phyloP scores from a whole-genome alignment of 257 asterid genomes.

The Mitragyna speciosa region DNA sequence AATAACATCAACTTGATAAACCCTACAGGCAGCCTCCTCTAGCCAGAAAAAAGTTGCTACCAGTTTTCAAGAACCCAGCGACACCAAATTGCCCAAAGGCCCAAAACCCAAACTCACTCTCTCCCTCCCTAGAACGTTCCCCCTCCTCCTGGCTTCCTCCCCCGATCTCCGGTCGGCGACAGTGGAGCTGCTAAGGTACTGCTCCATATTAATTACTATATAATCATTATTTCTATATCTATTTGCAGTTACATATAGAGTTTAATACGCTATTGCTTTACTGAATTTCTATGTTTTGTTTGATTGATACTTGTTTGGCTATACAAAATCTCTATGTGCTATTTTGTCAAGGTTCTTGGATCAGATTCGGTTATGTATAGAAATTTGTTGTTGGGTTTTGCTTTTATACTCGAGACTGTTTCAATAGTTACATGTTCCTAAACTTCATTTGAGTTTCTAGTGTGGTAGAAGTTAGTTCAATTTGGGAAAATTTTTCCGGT shows the following conservation, averaged over 20 bases:
- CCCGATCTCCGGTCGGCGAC: neutral
- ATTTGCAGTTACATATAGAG: neutral
- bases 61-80: too few relatives aligned
- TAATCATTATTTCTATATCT: neutral
- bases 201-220: neutral
- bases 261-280: neutral
- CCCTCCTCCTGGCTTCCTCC: neutral
- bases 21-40: too few relatives aligned
- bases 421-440: neutral
- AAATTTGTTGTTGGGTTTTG: neutral
- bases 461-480: neutral
- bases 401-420: neutral
- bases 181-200: constrained; percentile 1
- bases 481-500: neutral
- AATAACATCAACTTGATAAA: too few relatives aligned
- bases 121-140: too few relatives aligned
- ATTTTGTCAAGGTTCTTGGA: neutral
- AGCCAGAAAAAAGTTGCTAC: too few relatives aligned
- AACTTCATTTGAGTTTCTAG: neutral
- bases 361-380: neutral
- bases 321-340: neutral
- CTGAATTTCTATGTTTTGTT: neutral
- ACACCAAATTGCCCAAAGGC: neutral
- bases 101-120: neutral
- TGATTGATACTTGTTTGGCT: neutral